Conservation (phyloP, 169 alveolate species). For the Plasmodium relictum region DNA sequence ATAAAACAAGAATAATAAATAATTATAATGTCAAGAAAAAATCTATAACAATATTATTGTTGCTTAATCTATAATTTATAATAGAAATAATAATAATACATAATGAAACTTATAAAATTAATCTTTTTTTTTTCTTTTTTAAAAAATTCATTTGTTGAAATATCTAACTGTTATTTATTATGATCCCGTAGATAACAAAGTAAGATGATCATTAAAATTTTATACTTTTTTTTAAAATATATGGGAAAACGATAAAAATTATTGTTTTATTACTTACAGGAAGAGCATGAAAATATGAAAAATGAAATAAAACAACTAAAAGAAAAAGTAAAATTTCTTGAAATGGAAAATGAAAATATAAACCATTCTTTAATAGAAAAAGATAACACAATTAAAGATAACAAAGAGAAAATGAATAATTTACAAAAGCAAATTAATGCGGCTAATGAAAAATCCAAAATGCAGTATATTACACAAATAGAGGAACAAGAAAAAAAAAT, state of each 20-base stretch:
- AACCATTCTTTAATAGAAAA: slow-evolving; percentile 48
- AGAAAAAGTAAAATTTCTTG: slow-evolving; percentile 61
- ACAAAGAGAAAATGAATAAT: slow-evolving; percentile 36
- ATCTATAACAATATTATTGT: no score
- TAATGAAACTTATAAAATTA: background rate
- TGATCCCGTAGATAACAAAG: background rate
- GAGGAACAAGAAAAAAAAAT: slow-evolving; percentile 76
- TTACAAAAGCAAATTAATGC: slow-evolving; percentile 64
- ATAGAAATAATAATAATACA: background rate
- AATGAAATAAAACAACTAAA: slow-evolving; percentile 71
- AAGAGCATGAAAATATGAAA: slow-evolving; percentile 25
- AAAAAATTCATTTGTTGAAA: background rate
- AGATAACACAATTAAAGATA: slow-evolving; percentile 48
- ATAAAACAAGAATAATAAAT: background rate
- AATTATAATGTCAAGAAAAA: background rate
- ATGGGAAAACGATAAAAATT: no score
- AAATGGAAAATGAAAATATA: slow-evolving; percentile 70
- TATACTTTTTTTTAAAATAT: background rate
- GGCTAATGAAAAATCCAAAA: slow-evolving; percentile 51
- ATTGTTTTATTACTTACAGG: no score
- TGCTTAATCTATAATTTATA: no score
- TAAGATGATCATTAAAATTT: background rate
- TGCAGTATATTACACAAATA: slow-evolving; percentile 59
- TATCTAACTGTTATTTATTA: no score
- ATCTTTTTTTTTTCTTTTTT: background rate